These are phyloP conservation scores for Solanum medicagineum DNA, from an alignment of 257 asterid genomes.

Conservation along the genomic window DNA sequence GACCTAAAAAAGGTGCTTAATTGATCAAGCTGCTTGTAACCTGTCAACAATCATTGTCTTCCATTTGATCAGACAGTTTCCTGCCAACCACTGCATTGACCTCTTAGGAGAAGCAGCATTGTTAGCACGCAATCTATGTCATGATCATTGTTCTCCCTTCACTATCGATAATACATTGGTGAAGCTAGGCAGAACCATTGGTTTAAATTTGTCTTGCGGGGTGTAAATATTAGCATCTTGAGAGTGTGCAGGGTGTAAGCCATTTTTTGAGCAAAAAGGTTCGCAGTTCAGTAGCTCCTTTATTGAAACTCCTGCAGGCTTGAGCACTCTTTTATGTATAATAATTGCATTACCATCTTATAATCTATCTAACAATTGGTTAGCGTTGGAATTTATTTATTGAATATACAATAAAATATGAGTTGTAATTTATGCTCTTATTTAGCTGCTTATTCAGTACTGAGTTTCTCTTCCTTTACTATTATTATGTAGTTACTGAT, in stretches of 20 bases:
- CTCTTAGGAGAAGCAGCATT: background rate
- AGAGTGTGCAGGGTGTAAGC: background rate
- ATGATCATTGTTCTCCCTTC: background rate
- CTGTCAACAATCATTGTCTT: background rate
- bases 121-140: background rate
- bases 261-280: slow-evolving; percentile 1
- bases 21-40: slow-evolving; percentile 5
- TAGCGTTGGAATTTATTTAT: background rate
- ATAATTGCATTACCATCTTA: background rate
- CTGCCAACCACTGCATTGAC: background rate
- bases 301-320: background rate
- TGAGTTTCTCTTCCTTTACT: background rate
- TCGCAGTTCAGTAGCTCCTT: background rate
- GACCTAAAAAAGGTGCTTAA: slow-evolving; percentile 49
- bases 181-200: background rate
- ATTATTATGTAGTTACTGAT: background rate
- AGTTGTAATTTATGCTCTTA: background rate
- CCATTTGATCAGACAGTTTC: background rate
- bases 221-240: slow-evolving; percentile 5
- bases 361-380: background rate
- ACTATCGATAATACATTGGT: background rate
- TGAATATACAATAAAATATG: background rate
- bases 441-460: background rate
- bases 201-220: background rate
- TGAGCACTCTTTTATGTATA: background rate